A percentile compares a stretch with the other conserved stretches of the same genome.
Evolutionary conservation across 2,329 filamentous ascomycete genomes (phyloP).

Genomic region (Mycogone perniciosa): DNA sequence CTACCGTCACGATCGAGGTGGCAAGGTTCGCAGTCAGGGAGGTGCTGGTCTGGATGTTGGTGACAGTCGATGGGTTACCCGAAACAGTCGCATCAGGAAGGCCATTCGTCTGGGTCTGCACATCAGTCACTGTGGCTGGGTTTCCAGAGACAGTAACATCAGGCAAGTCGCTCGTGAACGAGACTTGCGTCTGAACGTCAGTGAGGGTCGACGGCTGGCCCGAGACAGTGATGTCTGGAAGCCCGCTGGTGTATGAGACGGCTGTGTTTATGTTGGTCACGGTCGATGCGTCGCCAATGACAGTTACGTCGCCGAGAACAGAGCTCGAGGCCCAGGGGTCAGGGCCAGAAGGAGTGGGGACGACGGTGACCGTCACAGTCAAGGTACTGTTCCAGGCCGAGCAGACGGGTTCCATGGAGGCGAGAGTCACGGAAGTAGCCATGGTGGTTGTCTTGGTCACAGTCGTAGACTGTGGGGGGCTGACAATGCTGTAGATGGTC

Average conservation of each 20-base stretch:
- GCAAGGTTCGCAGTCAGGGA: slow-evolving; percentile 16
- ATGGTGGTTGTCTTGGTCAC: slow-evolving; percentile 17
- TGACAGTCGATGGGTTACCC: slow-evolving; percentile 27
- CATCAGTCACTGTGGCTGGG: slow-evolving; percentile 24
- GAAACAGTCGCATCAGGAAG: slow-evolving; percentile 28
- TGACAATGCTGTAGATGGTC: slow-evolving; percentile 28
- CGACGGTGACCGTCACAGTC: slow-evolving; percentile 20
- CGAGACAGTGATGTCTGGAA: slow-evolving; percentile 28
- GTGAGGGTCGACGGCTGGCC: slow-evolving; percentile 28
- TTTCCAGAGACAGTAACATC: slow-evolving; percentile 24
- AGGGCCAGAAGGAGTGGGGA: slow-evolving; percentile 7
- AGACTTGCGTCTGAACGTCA: slow-evolving; percentile 19
- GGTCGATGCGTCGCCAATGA: slow-evolving; percentile 24
- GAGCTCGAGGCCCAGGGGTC: slow-evolving; percentile 11
- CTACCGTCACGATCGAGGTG: slow-evolving; percentile 21
- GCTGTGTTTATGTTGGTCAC: slow-evolving; percentile 25
- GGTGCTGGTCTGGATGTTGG: slow-evolving; percentile 20
- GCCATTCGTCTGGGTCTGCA: slow-evolving; percentile 15
- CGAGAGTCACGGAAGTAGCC: slow-evolving; percentile 13
- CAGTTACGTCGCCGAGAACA: slow-evolving; percentile 19
- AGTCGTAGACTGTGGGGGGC: slow-evolving; percentile 10
- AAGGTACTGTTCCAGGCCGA: slow-evolving; percentile 17
- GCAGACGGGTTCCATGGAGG: slow-evolving; percentile 12
- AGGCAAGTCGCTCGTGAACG: slow-evolving; percentile 19
- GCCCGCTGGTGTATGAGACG: slow-evolving; percentile 22